Evolutionary conservation across 2,329 filamentous ascomycete genomes (phyloP).

Genomic region (Aspergillus piperis): DNA sequence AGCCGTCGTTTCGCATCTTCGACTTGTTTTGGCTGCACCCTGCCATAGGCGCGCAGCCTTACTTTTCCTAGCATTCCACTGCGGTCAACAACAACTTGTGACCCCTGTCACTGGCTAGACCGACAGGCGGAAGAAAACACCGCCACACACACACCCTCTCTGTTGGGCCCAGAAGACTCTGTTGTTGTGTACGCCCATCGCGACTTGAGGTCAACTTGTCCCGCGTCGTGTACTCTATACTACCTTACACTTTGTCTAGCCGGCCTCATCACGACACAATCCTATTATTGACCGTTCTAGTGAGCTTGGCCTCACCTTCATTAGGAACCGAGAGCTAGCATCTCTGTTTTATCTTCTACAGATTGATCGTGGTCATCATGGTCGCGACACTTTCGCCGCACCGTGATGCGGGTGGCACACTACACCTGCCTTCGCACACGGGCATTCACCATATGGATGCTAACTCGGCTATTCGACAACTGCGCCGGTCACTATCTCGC

Average conservation of each 20-base stretch:
- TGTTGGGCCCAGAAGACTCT: conserved; percentile 13
- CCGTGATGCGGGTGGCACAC: conserved; percentile 66
- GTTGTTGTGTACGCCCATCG: conserved; percentile 18
- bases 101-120: conserved; percentile 15
- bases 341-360: neutral
- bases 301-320: neutral
- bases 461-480: conserved; percentile 75
- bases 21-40: conserved; percentile 23
- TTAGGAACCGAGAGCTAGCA: neutral
- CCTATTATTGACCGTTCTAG: neutral
- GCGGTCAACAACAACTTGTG: conserved; percentile 16
- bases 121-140: conserved; percentile 14
- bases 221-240: neutral
- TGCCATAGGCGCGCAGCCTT: conserved; percentile 22
- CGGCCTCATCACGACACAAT: neutral
- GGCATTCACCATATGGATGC: conserved; percentile 80
- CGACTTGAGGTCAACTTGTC: conserved; percentile 3
- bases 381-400: conserved; percentile 53
- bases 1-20: conserved; percentile 19
- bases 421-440: conserved; percentile 85
- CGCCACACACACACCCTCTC: conserved; percentile 16
- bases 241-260: neutral
- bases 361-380: conserved; percentile 39
- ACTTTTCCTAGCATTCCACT: conserved; percentile 32
- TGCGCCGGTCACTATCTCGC: conserved; percentile 83